These are phyloP conservation scores for Omphalotus olearius DNA, from an alignment of 1,284 basidiomycete species.

Conservation along the genomic window DNA sequence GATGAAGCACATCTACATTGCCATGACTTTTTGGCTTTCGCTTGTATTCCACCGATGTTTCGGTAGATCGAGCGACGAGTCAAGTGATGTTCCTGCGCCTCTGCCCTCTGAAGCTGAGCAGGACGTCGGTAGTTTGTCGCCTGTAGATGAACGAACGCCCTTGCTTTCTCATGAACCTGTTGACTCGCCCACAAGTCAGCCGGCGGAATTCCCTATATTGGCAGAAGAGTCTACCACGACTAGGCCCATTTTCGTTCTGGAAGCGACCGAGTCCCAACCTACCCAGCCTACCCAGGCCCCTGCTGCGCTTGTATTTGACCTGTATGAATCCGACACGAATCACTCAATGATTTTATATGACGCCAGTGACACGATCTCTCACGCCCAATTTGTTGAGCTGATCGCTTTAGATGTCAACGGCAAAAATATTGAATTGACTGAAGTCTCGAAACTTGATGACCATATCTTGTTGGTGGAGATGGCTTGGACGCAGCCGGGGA, in stretches of 20 bases:
- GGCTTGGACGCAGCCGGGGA: constrained; percentile 16
- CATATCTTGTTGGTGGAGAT: constrained; percentile 20
- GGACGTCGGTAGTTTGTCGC: neutral
- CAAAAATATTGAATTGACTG: constrained; percentile 9
- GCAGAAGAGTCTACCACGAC: neutral
- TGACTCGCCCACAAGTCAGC: neutral
- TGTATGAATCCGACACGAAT: neutral
- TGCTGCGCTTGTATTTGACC: neutral
- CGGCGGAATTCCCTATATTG: neutral
- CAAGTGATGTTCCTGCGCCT: neutral
- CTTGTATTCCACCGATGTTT: constrained; percentile 2
- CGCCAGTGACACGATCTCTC: neutral
- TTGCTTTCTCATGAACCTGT: constrained; percentile 2
- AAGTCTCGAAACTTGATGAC: constrained; percentile 13
- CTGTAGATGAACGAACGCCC: constrained; percentile 11
- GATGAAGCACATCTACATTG: constrained; percentile 2
- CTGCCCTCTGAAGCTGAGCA: neutral
- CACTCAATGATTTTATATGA: neutral
- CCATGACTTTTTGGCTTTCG: constrained; percentile 7
- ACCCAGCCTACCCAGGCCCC: neutral
- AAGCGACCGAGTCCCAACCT: neutral
- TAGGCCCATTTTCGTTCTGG: neutral
- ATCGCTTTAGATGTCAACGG: constrained; percentile 21
- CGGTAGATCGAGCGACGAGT: neutral
- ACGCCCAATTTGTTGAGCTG: neutral